These are phyloP conservation scores for Eucalyptus erythrocorys DNA, from an alignment of 345 rosid genomes.

Conservation along the genomic window DNA sequence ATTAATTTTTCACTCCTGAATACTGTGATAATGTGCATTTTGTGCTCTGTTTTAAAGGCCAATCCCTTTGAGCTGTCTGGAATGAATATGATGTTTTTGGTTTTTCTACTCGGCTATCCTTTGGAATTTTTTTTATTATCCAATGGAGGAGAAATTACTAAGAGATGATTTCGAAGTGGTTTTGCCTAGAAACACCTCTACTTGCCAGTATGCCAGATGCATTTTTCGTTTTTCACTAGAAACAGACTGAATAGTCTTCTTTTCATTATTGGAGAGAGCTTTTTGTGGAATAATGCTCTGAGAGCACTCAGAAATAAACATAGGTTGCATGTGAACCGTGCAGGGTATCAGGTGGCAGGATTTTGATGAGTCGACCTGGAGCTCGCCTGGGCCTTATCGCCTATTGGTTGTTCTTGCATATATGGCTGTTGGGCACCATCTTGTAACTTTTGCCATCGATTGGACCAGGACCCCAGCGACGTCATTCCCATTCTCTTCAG, in stretches of 20 bases:
- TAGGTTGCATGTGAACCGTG: slow-evolving; percentile 2
- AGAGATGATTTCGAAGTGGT: neutral
- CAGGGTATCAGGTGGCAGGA: slow-evolving; percentile 83
- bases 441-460: slow-evolving; percentile 16
- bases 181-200: neutral
- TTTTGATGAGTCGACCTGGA: slow-evolving; percentile 69
- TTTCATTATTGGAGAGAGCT: neutral
- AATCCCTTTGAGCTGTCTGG: neutral
- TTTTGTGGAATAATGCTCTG: neutral
- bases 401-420: slow-evolving; percentile 67
- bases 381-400: slow-evolving; percentile 71
- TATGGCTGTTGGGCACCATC: slow-evolving; percentile 72
- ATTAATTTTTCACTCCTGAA: neutral
- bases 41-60: neutral
- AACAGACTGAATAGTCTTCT: neutral
- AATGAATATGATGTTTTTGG: neutral
- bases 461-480: neutral
- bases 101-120: neutral
- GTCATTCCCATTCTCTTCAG: neutral
- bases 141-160: neutral
- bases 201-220: neutral
- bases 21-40: neutral
- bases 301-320: neutral
- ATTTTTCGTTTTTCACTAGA: neutral
- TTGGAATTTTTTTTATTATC: neutral